Base-by-base conservation (phyloP, 371 early-diverging fungal species). In the Sporodiniella umbellata region DNA sequence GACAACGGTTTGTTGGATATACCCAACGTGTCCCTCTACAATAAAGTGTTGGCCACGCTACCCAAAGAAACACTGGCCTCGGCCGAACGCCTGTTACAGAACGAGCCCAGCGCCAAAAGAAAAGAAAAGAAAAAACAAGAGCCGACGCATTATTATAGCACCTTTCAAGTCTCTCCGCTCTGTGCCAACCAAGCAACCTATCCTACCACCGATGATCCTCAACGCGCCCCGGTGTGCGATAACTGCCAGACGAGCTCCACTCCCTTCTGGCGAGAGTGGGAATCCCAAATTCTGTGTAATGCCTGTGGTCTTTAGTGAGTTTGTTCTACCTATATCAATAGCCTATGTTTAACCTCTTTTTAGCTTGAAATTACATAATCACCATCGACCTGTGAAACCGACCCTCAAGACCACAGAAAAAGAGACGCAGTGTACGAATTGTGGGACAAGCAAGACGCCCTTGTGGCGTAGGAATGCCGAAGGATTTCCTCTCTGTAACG, bases 241-340 rank as follows among this genome's bases (percentile, higher is more conserved):
- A 96, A 99, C 71, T 99, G 99, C 65, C 79, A 80, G 5, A 87
- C 93, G 4, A 91, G 88, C 0, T 79, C 78, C 4, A 98, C 99
- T 3, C 96, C 99, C 0, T 81, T 97, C 12, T 99, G 99, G 99
- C 79, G 99, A 28, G 72, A 96, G 42, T 89, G 89, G 18, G 81
- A 81, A 22, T 74, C 90, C 45, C 83, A 92, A 46, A 61, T 86
- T 2, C 72, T 97, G 14, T 98, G 99, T 75, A 98, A 98, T 70
- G 96, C 98, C 14, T 98, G 98, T 58, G 98, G 97, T 0, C 71
- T 99, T 25, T 98, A 96, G 75, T 75, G 71, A 60, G 75, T 60
- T n/a, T n/a, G n/a, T n/a, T n/a, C n/a, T n/a, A n/a, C n/a, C n/a
- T n/a, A n/a, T 18, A 39, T 30, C 14, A 31, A n/a, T 28, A 54